Base-by-base conservation (phyloP, 1,139 yeast genomes). In the Candida tetrigidarum region DNA sequence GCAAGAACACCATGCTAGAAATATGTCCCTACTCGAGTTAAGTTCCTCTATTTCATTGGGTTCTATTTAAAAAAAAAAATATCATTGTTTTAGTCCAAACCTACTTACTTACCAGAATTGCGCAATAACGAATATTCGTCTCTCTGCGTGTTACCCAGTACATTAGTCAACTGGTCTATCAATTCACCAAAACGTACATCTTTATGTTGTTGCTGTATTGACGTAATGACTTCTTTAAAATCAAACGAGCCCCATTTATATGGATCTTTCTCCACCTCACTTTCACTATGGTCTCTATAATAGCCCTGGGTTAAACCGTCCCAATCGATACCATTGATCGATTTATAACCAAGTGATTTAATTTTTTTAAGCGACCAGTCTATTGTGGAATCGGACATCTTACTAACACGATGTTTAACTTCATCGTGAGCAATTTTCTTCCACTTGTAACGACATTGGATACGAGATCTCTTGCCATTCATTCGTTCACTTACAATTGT, bases 401-500 rank as follows among this genome's bases (percentile, higher is more conserved):
- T 67, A 18, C 77, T 66, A 4, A 82, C 72, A 43, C 84, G 70
- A 18, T 66, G 68, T 32, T 71, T 61, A 6, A 83, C 83, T 58
- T 76, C 85, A 51, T 88, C 73, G 57, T 82, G 84, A 43, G 82
- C 36, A 7, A 91, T 60, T 63, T 90, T 91, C 57, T 86, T 86
- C 97, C 97, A 92, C 63, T 92, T 92, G 67, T 92, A 92, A 44
- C 97, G 81, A 63, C 97, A 92, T 64, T 92, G 98, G 52, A 92
- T 91, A 53, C 98, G 77, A 1, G 96, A 87, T 49, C 98, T 77
- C 2, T 81, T 72, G 2, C 97, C 97, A 34, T 88, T 84, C 96
- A 92, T 90, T 41, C 80, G 71, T 59, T 92, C 97, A 57, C 95
- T 84, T 2, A 92, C 95, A 10, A 83, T 71, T 0, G 97, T 91